phyloP scores from a whole-genome alignment of 331 rosid species.

The Dryas integrifolia region DNA sequence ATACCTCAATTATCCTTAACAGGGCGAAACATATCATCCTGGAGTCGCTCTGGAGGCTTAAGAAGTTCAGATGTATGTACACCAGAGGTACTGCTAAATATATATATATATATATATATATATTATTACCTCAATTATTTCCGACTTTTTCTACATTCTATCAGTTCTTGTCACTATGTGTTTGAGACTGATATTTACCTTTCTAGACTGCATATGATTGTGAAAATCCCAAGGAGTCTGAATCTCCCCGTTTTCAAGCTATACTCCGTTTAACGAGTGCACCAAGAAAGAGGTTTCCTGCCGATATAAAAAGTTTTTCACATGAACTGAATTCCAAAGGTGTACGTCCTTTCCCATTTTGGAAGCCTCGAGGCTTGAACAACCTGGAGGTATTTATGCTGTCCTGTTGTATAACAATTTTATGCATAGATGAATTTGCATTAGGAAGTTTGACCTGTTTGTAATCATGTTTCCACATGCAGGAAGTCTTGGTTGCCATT shows the following conservation, averaged over 20 bases:
- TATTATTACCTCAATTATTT: conserved; percentile 6
- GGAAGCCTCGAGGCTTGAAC: conserved; percentile 89
- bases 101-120: background rate
- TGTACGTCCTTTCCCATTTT: conserved; percentile 89
- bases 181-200: conserved; percentile 30
- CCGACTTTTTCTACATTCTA: conserved; percentile 9
- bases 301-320: conserved; percentile 91
- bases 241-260: conserved; percentile 99
- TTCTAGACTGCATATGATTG: conserved; percentile 73
- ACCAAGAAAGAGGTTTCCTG: conserved; percentile 84
- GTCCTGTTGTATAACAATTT: conserved; percentile 24
- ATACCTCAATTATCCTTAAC: conserved; percentile 33
- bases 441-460: conserved; percentile 26
- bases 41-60: conserved; percentile 58
- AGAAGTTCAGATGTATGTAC: conserved; percentile 74
- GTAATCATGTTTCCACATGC: conserved; percentile 33
- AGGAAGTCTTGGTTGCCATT: conserved; percentile 85
- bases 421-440: conserved; percentile 12
- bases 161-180: conserved; percentile 19
- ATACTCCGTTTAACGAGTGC: conserved; percentile 92
- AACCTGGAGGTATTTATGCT: conserved; percentile 70
- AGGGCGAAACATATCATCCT: conserved; percentile 58
- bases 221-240: conserved; percentile 97
- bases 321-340: conserved; percentile 96
- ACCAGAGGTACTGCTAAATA: conserved; percentile 64